A percentile compares a stretch with the other conserved stretches of the same genome.
Conservation (phyloP, 2,329 filamentous ascomycete species). For the Ascochyta lentis region DNA sequence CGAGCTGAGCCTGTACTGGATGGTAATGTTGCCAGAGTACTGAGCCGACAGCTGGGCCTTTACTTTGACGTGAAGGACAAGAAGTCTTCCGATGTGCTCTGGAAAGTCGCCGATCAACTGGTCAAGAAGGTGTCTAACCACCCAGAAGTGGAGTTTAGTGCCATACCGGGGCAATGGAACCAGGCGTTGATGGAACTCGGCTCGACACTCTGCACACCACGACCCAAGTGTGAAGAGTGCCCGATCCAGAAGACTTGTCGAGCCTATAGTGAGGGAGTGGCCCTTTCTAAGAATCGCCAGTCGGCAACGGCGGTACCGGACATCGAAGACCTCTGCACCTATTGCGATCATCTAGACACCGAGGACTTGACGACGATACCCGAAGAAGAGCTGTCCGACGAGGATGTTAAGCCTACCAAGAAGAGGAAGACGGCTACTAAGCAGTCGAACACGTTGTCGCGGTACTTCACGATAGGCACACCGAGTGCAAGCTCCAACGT, state of each 20-base stretch:
- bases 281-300: constrained; percentile 25
- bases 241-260: constrained; percentile 43
- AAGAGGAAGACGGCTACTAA: constrained; percentile 29
- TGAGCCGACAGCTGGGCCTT: constrained; percentile 66
- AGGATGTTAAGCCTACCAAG: constrained; percentile 27
- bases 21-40: constrained; percentile 67
- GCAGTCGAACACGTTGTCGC: constrained; percentile 35
- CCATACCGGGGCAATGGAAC: constrained; percentile 66
- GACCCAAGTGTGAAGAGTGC: constrained; percentile 60
- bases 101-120: constrained; percentile 64
- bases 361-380: constrained; percentile 38
- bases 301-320: constrained; percentile 22
- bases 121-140: constrained; percentile 58
- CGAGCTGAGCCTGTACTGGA: constrained; percentile 67
- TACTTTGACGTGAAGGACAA: constrained; percentile 64
- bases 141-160: constrained; percentile 49
- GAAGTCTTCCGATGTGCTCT: constrained; percentile 61
- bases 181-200: constrained; percentile 71
- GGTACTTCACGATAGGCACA: constrained; percentile 37
- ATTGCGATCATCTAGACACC: constrained; percentile 38
- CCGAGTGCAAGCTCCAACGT: constrained; percentile 19
- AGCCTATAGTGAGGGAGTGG: constrained; percentile 41
- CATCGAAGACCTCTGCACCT: constrained; percentile 42
- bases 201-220: constrained; percentile 67
- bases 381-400: constrained; percentile 23